Evolutionary conservation across 805 yeast species (phyloP), one percentile per base, ranked within the genome.

Genomic region (Starmerella khaoyaiensis): DNA sequence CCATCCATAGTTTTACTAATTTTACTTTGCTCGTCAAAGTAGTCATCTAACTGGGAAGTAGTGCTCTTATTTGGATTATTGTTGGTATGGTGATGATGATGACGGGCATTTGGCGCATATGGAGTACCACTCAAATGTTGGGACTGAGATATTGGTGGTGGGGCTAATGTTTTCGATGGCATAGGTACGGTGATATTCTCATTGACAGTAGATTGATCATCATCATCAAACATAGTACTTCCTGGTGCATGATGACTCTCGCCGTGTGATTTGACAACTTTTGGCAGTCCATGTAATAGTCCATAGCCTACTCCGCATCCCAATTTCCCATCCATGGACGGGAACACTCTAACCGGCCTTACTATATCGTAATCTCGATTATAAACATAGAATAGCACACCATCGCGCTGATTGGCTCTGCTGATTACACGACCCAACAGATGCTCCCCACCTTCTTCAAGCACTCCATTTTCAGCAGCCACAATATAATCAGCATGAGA

Each of bases 261-360:
- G 21, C 14, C 32, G 21, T 21, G 35, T 4, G 33, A 21, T n/a
- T 16, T 24, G 8, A 28, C 53, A 4, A 73, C 78, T 40, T 74
- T 72, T 1, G 97, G 95, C n/a, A 81, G 59, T 42, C 90, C 63
- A 54, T 87, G 97, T 35, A 87, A 62, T 35, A 79, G 66, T 0
- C 98, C 98, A 51, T 84, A 86, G 0, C 96, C 97, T 15, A 87
- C 93, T 46, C 86, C 93, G 60, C 95, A 84, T 2, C 98, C 98
- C 25, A 87, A 60, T n/a, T 84, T 82, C 83, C 90, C 80, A 14
- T 62, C 57, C n/a, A 68, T 67, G n/a, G 68, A 62, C 3, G 82
- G 79, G 37, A 70, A 64, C n/a, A 86, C 81, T 0, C 80, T 74
- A 3, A 87, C 86, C 0, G 94, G 94, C 49, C 98, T 69, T 27